phyloP scores from a whole-genome alignment of 495 filamentous ascomycete genomes.

The Penicillium psychrofluorescens region DNA sequence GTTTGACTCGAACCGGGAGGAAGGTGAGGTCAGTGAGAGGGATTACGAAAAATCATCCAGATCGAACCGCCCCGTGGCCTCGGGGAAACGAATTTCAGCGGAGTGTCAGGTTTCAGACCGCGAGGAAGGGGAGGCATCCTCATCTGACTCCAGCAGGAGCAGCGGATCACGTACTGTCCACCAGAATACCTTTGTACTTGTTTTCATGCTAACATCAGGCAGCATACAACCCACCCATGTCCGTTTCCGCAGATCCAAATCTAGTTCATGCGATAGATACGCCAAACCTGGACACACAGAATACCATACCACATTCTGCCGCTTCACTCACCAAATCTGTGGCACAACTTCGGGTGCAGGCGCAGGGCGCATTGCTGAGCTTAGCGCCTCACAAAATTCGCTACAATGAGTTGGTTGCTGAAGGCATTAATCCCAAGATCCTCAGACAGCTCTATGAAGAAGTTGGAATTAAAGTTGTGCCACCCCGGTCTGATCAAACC shows the following conservation, averaged over 20 bases:
- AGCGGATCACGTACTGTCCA: constrained; percentile 31
- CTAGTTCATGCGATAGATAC: constrained; percentile 11
- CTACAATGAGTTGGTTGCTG: constrained; percentile 60
- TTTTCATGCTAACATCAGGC: constrained; percentile 11
- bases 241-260: constrained; percentile 15
- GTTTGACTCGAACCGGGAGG: constrained; percentile 43
- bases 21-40: constrained; percentile 68
- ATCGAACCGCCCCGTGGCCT: not conserved
- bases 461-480: constrained; percentile 44
- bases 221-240: constrained; percentile 39
- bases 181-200: not conserved
- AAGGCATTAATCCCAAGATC: constrained; percentile 59
- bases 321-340: constrained; percentile 9
- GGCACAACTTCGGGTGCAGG: constrained; percentile 54
- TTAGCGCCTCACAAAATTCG: constrained; percentile 58
- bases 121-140: constrained; percentile 24
- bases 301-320: not conserved
- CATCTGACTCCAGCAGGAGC: constrained; percentile 18
- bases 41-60: constrained; percentile 38
- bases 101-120: constrained; percentile 7
- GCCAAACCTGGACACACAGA: constrained; percentile 2
- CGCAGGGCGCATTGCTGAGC: constrained; percentile 59
- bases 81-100: not conserved
- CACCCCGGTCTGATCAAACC: constrained; percentile 2
- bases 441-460: constrained; percentile 59